These are phyloP conservation scores for Cicer pinnatifidum DNA, from an alignment of 306 rosid genomes.

Conservation along the genomic window DNA sequence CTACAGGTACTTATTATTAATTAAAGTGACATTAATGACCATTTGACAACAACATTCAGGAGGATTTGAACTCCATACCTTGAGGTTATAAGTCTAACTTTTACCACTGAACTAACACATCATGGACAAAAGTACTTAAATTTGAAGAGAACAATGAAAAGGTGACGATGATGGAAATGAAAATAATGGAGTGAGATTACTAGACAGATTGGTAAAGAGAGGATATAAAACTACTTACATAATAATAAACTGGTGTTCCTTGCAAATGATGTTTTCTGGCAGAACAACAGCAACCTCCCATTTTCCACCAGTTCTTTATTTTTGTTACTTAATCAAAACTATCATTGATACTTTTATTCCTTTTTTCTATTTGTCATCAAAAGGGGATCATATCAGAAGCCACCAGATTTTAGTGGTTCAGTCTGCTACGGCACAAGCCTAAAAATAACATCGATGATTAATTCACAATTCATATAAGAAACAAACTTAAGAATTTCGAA, in stretches of 20 bases:
- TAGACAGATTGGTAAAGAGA: not conserved
- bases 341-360: slow-evolving; percentile 40
- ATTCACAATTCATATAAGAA: slow-evolving; percentile 36
- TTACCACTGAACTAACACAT: too few species aligned
- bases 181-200: not conserved
- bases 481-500: slow-evolving; percentile 7
- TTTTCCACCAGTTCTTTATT: slow-evolving; percentile 47
- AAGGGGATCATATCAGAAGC: slow-evolving; percentile 32
- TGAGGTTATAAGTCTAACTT: too few species aligned
- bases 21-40: too few species aligned
- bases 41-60: too few species aligned
- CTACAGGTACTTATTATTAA: not conserved
- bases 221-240: slow-evolving; percentile 61
- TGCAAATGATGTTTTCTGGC: slow-evolving; percentile 73
- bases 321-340: slow-evolving; percentile 49
- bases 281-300: slow-evolving; percentile 94
- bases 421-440: slow-evolving; percentile 35
- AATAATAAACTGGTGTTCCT: slow-evolving; percentile 77
- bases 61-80: too few species aligned
- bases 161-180: not conserved
- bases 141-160: slow-evolving; percentile 4
- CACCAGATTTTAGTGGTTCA: slow-evolving; percentile 17
- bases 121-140: not conserved
- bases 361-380: slow-evolving; percentile 47
- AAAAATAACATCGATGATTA: slow-evolving; percentile 5